Conservation (phyloP, 345 rosid species). For the Sonneratia caseolaris region DNA sequence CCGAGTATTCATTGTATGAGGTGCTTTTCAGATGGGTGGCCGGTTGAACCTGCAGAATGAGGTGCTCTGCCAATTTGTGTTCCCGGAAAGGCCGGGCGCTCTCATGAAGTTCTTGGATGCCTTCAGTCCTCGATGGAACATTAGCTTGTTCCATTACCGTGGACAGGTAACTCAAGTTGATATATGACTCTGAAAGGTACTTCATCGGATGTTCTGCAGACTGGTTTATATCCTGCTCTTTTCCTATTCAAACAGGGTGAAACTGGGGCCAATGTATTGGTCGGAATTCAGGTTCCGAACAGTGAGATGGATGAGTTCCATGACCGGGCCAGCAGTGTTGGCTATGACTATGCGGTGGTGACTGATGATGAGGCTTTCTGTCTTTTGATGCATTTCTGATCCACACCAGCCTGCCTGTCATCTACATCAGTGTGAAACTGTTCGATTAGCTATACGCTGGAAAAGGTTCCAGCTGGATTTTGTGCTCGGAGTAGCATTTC, state of each 20-base stretch:
- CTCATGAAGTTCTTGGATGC: slow-evolving; percentile 85
- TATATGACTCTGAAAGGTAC: not conserved
- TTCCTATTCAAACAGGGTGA: slow-evolving; percentile 51
- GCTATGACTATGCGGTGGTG: slow-evolving; percentile 65
- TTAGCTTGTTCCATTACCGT: slow-evolving; percentile 90
- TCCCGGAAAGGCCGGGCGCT: slow-evolving; percentile 96
- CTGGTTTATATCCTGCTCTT: not conserved
- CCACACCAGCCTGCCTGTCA: not conserved
- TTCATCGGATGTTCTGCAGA: not conserved
- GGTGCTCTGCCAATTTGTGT: slow-evolving; percentile 66
- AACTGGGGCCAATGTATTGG: slow-evolving; percentile 89
- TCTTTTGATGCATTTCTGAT: slow-evolving; percentile 57
- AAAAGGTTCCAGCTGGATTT: not conserved
- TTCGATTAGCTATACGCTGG: not conserved
- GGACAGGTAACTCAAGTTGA: slow-evolving; percentile 41
- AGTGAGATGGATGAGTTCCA: slow-evolving; percentile 56
- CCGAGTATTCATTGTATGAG: not conserved
- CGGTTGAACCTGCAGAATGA: slow-evolving; percentile 61
- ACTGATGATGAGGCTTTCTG: slow-evolving; percentile 49
- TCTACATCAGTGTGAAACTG: not conserved
- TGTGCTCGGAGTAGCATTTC: not conserved
- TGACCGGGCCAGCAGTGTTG: slow-evolving; percentile 40
- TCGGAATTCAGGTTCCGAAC: slow-evolving; percentile 56
- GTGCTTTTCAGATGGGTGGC: slow-evolving; percentile 67
- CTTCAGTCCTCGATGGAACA: slow-evolving; percentile 94